Evolutionary conservation across 495 filamentous ascomycete genomes (phyloP).

Genomic region (Trypethelium eluteriae): DNA sequence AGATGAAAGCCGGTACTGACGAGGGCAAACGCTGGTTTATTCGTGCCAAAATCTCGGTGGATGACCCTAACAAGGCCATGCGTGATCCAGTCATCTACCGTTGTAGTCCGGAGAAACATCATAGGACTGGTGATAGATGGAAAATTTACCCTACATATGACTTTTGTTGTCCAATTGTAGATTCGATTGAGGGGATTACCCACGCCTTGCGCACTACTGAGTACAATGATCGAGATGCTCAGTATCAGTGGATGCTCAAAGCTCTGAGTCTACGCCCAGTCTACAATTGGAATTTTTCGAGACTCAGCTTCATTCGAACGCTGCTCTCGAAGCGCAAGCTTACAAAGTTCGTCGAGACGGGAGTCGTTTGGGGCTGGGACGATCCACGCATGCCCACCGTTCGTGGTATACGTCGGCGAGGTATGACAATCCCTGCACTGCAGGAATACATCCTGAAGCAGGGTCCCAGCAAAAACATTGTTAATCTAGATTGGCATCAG

Average conservation of each 20-base stretch:
- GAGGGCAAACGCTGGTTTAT: conserved; percentile 77
- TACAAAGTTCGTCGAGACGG: conserved; percentile 81
- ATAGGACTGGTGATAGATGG: conserved; percentile 82
- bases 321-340: conserved; percentile 92
- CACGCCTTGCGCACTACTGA: conserved; percentile 93
- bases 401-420: conserved; percentile 77
- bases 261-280: conserved; percentile 77
- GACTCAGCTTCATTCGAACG: conserved; percentile 91
- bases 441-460: conserved; percentile 91
- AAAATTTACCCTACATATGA: conserved; percentile 97
- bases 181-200: conserved; percentile 84
- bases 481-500: conserved; percentile 80
- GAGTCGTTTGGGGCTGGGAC: conserved; percentile 86
- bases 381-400: conserved; percentile 94
- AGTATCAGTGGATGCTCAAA: conserved; percentile 94
- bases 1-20: conserved; percentile 75
- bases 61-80: conserved; percentile 78
- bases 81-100: conserved; percentile 93
- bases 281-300: conserved; percentile 94
- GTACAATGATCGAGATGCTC: conserved; percentile 93
- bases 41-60: conserved; percentile 77
- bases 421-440: conserved; percentile 82
- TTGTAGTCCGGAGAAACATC: conserved; percentile 72
- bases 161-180: conserved; percentile 86
- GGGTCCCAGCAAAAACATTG: conserved; percentile 80